Percentiles rank a stretch among this genome's conserved stretches.
phyloP scores from a whole-genome alignment of 208 protist genomes.

The Giardia muris region DNA sequence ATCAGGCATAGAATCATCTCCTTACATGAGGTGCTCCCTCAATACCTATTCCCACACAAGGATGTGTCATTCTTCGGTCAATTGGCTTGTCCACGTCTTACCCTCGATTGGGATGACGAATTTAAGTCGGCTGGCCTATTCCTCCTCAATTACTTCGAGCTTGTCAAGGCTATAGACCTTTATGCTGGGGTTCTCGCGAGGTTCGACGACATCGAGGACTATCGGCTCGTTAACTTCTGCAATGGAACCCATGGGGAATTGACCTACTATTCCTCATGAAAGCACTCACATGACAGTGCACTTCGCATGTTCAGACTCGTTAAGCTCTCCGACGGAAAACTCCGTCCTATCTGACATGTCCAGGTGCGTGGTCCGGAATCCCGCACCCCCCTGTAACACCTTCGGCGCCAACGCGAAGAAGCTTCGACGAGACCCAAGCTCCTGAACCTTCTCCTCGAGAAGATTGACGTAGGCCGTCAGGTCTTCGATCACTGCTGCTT shows the following conservation, averaged over 20 bases:
- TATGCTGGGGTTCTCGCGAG: background rate
- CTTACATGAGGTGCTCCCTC: background rate
- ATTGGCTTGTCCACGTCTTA: background rate
- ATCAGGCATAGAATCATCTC: background rate
- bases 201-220: background rate
- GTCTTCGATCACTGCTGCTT: too few relatives aligned
- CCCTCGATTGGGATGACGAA: background rate
- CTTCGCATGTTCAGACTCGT: too few relatives aligned
- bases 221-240: background rate
- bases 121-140: background rate
- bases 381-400: too few relatives aligned
- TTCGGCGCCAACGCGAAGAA: too few relatives aligned
- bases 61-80: background rate
- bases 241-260: background rate
- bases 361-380: too few relatives aligned
- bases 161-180: background rate
- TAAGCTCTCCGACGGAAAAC: too few relatives aligned
- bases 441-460: too few relatives aligned
- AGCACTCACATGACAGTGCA: too few relatives aligned
- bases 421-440: too few relatives aligned
- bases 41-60: background rate
- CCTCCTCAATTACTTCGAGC: background rate
- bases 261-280: background rate
- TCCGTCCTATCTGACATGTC: too few relatives aligned
- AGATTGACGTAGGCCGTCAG: too few relatives aligned